Base-by-base conservation (phyloP, 2,329 filamentous ascomycete species). In the Pseudonectria buxi region DNA sequence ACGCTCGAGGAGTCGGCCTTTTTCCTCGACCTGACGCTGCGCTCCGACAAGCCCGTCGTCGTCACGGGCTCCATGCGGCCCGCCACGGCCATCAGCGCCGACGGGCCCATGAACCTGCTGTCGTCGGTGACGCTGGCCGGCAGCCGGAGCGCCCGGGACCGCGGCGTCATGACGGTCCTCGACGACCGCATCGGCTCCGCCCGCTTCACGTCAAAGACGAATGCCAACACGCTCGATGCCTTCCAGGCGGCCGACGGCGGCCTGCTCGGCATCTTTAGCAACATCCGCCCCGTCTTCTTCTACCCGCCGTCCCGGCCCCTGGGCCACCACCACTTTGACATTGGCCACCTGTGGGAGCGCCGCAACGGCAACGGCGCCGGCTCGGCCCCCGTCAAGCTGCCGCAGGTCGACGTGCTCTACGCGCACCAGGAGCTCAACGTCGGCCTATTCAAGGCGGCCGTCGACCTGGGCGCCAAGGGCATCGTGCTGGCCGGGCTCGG, bases 1-100 rank as follows among this genome's bases (percentile, higher is more conserved):
- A 79, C 74, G 0, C 62, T 82, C 2, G 77, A 81, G 47, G 77
- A 81, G 54, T 71, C 72, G 1, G 72, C 76, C 7, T 80, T 81
- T 60, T 80, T 79, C 59, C 59, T 81, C 7, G 72, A 80, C 43
- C 57, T 74, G 4, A 76, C 73, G 0, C 53, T 79, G 24, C 68
- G 69, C 45, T 73, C 68, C 28, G 63, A 64, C 22, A 80, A 81
- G 54, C 76, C 77, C 1, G 64, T 81, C 5, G 67, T 81, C 4
- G 50, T 76, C 15, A 76, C 77, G 2, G 77, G 76, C 5, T 69
- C 77, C 13, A 81, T 81, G 77, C 64, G 77, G 9, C 77, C 77
- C 4, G 70, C 75, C 0, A 79, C 76, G 0, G 76, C 75, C 10
- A 64, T 80, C 47, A 74, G 71, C 40, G 76, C 78, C 12, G 78